A percentile compares a stretch with the other conserved stretches of the same genome.
Evolutionary conservation across 805 yeast species (phyloP).

Genomic region (Debaryomyces hansenii): DNA sequence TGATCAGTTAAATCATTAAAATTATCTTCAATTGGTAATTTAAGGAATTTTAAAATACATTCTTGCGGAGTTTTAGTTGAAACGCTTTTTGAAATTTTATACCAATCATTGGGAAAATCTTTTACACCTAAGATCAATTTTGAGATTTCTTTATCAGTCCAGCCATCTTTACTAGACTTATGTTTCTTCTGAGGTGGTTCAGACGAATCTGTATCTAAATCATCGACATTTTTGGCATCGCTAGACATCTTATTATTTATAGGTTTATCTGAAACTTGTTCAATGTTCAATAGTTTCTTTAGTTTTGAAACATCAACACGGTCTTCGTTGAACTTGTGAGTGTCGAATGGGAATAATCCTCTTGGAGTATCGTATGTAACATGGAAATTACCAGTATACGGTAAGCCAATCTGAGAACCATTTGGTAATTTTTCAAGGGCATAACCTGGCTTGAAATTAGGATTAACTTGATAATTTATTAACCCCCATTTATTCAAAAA

Average conservation of each 20-base stretch:
- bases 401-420: constrained; percentile 52
- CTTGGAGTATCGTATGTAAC: constrained; percentile 86
- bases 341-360: constrained; percentile 88
- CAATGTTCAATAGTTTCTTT: constrained; percentile 25
- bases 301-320: constrained; percentile 39
- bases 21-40: constrained; percentile 78
- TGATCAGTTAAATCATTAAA: constrained; percentile 50
- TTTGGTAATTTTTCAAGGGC: constrained; percentile 51
- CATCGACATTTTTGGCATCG: constrained; percentile 1
- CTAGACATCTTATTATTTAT: not conserved
- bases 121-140: constrained; percentile 63
- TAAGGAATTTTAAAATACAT: constrained; percentile 76
- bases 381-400: constrained; percentile 73
- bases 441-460: constrained; percentile 66
- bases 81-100: constrained; percentile 61
- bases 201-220: not conserved
- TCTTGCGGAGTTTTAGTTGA: constrained; percentile 74
- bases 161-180: constrained; percentile 35
- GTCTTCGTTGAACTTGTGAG: constrained; percentile 67
- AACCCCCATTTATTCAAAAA: constrained; percentile 91
- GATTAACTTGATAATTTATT: constrained; percentile 88
- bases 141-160: constrained; percentile 69
- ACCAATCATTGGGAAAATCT: constrained; percentile 75
- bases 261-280: not conserved
- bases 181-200: constrained; percentile 25